Evolutionary conservation across 495 filamentous ascomycete species (phyloP), one percentile per base, ranked within the genome.

Genomic region (Podospora pseudocomata): DNA sequence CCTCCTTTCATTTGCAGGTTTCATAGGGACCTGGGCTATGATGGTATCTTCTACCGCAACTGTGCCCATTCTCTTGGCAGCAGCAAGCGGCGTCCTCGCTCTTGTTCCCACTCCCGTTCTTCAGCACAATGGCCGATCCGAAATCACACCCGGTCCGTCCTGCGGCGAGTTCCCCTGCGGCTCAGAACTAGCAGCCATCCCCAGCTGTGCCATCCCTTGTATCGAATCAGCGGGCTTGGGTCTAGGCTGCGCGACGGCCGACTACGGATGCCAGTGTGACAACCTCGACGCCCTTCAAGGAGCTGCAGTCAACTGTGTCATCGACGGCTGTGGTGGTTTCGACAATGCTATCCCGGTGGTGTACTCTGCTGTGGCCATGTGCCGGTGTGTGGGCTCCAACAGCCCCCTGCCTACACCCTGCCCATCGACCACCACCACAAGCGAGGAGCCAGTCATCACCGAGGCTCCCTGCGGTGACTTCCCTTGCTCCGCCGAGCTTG

Each of bases 151-250:
- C 11, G 49, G 39, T 20, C 15, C 26, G 5, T 53, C 32, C 15
- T 60, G 65, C 26, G 44, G 65, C 16, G 59, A 59, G 26, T 53
- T 26, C 58, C 65, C 65, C 15, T 69, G 67, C 20, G 56, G 55
- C 13, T 4, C 18, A 3, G 18, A 39, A 5, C 19, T 65, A 2
- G 57, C 63, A 6, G 56, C 55, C 6, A 44, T 62, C 23, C 67
- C 63, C 7, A 13, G 19, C 18, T 69, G 67, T 28, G 67, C 67
- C 27, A 49, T 64, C 16, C 19, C 55, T 13, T 61, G 63, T 5
- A 69, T 69, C 15, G 67, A 65, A 27, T 53, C 57, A 1, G 56
- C 63, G 13, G 63, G 56, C 13, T 26, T 54, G 13, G 23, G 18
- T 2, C 19, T 65, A 0, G 67, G 67, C 57, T 69, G 67, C 16